Evolutionary conservation across 768 basidiomycete species (phyloP), one percentile per base, ranked within the genome.

Genomic region (Russula foetens): DNA sequence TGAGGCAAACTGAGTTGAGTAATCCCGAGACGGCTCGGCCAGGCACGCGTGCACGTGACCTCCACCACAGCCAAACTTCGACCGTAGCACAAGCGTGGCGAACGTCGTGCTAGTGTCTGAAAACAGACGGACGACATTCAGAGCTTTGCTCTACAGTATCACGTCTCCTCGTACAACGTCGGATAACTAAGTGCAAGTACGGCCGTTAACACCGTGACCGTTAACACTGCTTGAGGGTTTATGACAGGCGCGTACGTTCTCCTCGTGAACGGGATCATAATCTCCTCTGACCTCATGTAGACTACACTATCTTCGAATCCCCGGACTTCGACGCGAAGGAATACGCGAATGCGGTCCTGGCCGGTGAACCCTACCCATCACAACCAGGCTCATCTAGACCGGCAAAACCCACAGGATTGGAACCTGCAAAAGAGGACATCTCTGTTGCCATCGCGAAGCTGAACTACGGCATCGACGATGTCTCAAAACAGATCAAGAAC

Each of bases 261-360:
- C 38, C 28, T 57, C 39, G 19, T 45, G n/a, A 11, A 14, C 43
- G 7, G 19, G 21, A 15, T 48, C 26, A 17, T 45, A 60, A n/a
- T 62, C 35, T 64, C 52, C 29, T n/a, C 51, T 58, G 45, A 58
- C 46, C 23, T 35, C 24, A 12, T 21, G 19, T 62, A 86, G 92
- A 93, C 65, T 88, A 93, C 68, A 70, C 84, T 17, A 80, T 86
- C 48, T 98, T 97, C 69, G 78, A 89, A 29, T 78, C 74, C 44
- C 71, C 83, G 2, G 78, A 84, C 35, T 98, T 98, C 71, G 88
- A 96, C 70, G 79, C 91, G 17, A 88, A 90, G 68, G 88, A 89
- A 44, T 97, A 95, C 70, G 95, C 95, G 2, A 94, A 94, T 71
- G 85, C 91, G 17, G 81, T 96, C 56, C 80, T 98, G 24, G 87